These are phyloP conservation scores for Venturia pyrina DNA, from an alignment of 2,329 filamentous ascomycete genomes.

Conservation along the genomic window DNA sequence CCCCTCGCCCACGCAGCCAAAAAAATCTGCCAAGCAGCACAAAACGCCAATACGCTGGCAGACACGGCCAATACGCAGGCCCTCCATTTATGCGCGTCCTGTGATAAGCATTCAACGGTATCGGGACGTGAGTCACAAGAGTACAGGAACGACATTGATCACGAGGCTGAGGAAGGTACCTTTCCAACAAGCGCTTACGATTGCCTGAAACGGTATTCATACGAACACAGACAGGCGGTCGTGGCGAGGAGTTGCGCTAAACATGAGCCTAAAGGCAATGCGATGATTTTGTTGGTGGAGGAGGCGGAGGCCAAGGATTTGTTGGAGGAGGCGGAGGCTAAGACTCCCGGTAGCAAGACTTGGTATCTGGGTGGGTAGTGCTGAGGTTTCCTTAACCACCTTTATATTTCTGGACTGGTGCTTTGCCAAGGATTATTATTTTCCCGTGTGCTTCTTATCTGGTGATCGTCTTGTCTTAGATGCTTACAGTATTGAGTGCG, in stretches of 20 bases:
- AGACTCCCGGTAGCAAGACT: neutral
- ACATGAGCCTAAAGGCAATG: neutral
- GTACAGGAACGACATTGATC: neutral
- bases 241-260: neutral
- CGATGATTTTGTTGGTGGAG: neutral
- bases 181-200: neutral
- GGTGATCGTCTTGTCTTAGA: neutral
- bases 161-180: neutral
- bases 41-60: neutral
- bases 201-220: neutral
- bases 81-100: neutral
- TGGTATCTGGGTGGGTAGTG: neutral
- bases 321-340: neutral
- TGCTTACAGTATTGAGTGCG: too few species aligned
- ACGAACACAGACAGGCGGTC: neutral
- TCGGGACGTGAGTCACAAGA: too few species aligned
- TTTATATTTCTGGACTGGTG: neutral
- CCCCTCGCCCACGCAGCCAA: neutral
- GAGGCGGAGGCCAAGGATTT: neutral
- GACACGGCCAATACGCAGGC: neutral
- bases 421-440: neutral
- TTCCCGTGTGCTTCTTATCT: neutral
- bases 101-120: neutral
- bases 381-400: too few species aligned
- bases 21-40: neutral